phyloP scores from a whole-genome alignment of 2,329 filamentous ascomycete species.

The Neurospora crassa region DNA sequence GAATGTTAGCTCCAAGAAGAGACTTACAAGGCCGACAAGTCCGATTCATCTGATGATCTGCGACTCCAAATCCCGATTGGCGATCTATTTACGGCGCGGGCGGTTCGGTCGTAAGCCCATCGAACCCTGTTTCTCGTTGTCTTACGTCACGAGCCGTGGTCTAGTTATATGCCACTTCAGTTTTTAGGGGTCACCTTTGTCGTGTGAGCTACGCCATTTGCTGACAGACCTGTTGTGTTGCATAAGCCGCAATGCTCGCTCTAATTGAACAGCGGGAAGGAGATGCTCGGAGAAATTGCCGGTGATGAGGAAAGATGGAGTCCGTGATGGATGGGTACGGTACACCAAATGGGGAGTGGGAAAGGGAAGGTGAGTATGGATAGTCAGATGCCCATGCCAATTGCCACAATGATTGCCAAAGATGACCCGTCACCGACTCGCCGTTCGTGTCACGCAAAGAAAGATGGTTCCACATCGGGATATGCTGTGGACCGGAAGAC shows the following conservation, averaged over 20 bases:
- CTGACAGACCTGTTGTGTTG: neutral
- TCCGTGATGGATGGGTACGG: neutral
- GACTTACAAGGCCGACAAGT: neutral
- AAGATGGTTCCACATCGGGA: neutral
- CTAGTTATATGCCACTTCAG: neutral
- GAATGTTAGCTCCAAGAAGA: neutral
- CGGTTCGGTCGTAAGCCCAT: neutral
- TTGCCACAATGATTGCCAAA: neutral
- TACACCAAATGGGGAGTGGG: neutral
- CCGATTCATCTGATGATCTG: neutral
- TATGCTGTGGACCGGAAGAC: neutral
- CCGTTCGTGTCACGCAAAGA: neutral
- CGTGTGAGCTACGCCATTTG: neutral
- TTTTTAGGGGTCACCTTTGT: neutral
- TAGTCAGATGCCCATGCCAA: neutral
- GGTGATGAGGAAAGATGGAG: neutral
- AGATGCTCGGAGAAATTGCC: neutral
- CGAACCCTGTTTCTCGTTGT: neutral
- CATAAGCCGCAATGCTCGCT: neutral
- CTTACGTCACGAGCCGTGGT: neutral
- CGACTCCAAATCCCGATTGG: neutral
- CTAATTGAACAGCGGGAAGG: neutral
- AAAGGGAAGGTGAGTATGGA: neutral
- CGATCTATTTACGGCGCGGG: neutral
- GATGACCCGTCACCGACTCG: neutral